Evolutionary conservation across 768 basidiomycete genomes (phyloP).

Genomic region (Mycena alexandri): DNA sequence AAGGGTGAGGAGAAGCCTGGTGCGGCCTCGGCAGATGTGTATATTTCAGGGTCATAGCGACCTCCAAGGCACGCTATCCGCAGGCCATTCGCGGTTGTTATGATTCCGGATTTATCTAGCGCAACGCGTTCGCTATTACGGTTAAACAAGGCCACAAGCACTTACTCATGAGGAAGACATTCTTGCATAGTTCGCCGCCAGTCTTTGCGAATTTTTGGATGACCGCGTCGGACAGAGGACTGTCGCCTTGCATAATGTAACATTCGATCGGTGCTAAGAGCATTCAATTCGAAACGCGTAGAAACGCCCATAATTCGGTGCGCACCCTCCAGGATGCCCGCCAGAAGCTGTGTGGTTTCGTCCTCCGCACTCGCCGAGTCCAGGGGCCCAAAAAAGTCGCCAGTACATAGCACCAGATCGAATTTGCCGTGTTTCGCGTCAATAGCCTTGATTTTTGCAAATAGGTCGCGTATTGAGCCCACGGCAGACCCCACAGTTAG

Average conservation of each 20-base stretch:
- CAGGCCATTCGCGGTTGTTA: constrained; percentile 84
- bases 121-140: constrained; percentile 21
- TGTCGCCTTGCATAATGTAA: constrained; percentile 91
- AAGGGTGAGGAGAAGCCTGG: constrained; percentile 86
- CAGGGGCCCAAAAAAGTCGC: constrained; percentile 87
- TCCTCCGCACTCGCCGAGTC: constrained; percentile 53
- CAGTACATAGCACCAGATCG: constrained; percentile 82
- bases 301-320: constrained; percentile 5
- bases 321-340: constrained; percentile 76
- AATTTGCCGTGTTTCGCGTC: constrained; percentile 96
- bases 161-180: constrained; percentile 90
- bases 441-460: constrained; percentile 84
- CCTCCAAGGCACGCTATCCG: constrained; percentile 91
- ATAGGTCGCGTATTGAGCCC: constrained; percentile 81
- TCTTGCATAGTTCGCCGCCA: constrained; percentile 83
- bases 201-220: constrained; percentile 82
- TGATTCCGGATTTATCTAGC: constrained; percentile 83
- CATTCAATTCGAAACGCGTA: constrained; percentile 29
- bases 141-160: constrained; percentile 24
- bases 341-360: constrained; percentile 71
- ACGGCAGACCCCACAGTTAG: constrained; percentile 86
- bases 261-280: constrained; percentile 85
- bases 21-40: constrained; percentile 68
- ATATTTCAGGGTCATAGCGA: constrained; percentile 73
- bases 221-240: constrained; percentile 78